Evolutionary conservation across 2,329 filamentous ascomycete species (phyloP), one percentile per base, ranked within the genome.

Genomic region (Pseudogymnoascus sp.): DNA sequence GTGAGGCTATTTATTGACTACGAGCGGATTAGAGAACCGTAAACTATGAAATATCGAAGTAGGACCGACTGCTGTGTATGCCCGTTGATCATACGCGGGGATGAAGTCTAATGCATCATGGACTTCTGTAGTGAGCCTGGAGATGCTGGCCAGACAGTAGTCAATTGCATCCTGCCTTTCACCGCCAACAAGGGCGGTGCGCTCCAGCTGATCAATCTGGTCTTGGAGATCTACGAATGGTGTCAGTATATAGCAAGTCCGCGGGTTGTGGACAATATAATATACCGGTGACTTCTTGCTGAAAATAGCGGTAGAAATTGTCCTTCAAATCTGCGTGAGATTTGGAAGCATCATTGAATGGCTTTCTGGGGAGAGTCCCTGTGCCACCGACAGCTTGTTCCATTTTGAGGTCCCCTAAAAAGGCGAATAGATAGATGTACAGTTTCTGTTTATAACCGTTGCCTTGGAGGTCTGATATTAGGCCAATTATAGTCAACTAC

Each of bases 71-170:
- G 93, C 86, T 47, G 87, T 84, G 72, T 96, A 97, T 23, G 89
- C 88, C 69, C 90, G 86, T 74, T 95, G 91, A 71, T 97, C 95
- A 73, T 97, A 96, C 6, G 91, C 86, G 2, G 95, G 92, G 14
- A 96, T 85, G 68, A 88, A 91, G 63, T 87, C 86, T 1, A 89
- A 85, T 0, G 90, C 89, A 76, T 97, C 92, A 68, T 90, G 88
- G 40, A 97, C 90, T 70, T 95, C 88, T 67, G 88, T 89, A 1
- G 91, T 92, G 14, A 97, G 81, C 64, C 86, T 84, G 31, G 90
- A 87, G 70, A 97, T 95, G 66, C 86, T 85, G 14, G 89, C 86
- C 12, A 96, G 81, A 68, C 92, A 88, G 70, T 90, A 84, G 69
- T 96, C 92, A 57, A 89, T 86, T 61, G 90, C 90, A 73, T 93